These are phyloP conservation scores for Verticillium klebahnii DNA, from an alignment of 2,329 filamentous ascomycete genomes.

Conservation along the genomic window DNA sequence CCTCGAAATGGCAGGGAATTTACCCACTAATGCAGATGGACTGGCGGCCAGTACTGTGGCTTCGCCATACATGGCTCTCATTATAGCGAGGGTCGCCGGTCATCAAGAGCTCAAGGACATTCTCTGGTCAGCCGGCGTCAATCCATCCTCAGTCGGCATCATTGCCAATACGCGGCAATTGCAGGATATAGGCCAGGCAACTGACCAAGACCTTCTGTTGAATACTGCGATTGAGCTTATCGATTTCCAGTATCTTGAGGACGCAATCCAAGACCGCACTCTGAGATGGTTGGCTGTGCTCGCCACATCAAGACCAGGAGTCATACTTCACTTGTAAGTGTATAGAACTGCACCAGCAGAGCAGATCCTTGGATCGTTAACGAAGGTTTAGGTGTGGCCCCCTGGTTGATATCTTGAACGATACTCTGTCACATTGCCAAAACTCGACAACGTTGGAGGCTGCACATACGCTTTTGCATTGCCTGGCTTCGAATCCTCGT, in stretches of 20 bases:
- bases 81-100: constrained; percentile 51
- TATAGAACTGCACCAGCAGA: neutral
- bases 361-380: constrained; percentile 13
- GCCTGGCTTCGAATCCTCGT: constrained; percentile 48
- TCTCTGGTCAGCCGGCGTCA: constrained; percentile 56
- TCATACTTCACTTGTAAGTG: constrained; percentile 55
- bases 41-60: constrained; percentile 17
- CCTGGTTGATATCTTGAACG: constrained; percentile 55
- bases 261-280: constrained; percentile 54
- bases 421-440: constrained; percentile 59
- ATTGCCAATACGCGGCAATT: constrained; percentile 30
- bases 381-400: constrained; percentile 41
- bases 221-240: constrained; percentile 60
- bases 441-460: constrained; percentile 55
- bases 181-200: constrained; percentile 40
- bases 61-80: constrained; percentile 57
- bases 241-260: constrained; percentile 62
- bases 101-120: constrained; percentile 59
- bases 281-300: constrained; percentile 57
- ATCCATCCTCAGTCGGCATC: constrained; percentile 35
- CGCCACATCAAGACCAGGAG: constrained; percentile 47
- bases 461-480: constrained; percentile 56
- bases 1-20: constrained; percentile 45
- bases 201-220: constrained; percentile 58
- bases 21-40: constrained; percentile 14